These are phyloP conservation scores for Trichoderma lentiforme DNA, from an alignment of 2,329 filamentous ascomycete genomes.

Conservation along the genomic window DNA sequence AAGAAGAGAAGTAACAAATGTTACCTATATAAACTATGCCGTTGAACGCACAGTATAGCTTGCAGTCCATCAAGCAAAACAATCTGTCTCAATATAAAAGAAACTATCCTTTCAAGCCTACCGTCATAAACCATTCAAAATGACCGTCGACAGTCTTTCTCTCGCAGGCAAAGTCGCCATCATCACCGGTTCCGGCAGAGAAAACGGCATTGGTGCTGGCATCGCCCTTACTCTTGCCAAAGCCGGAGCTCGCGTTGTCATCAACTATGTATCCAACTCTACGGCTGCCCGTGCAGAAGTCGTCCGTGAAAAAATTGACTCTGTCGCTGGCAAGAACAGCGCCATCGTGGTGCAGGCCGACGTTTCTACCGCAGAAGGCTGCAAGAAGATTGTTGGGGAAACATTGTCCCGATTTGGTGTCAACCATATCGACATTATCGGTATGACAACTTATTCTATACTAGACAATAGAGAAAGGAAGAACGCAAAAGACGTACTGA, in stretches of 20 bases:
- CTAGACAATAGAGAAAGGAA: not conserved
- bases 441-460: not conserved
- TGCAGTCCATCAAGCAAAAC: not conserved
- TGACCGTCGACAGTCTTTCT: slow-evolving; percentile 22
- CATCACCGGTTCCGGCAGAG: slow-evolving; percentile 40
- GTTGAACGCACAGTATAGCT: not conserved
- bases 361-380: not conserved
- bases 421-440: not conserved
- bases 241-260: slow-evolving; percentile 36
- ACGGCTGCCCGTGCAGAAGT: slow-evolving; percentile 27
- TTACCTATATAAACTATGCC: not conserved
- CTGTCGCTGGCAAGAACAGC: not conserved
- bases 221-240: slow-evolving; percentile 36
- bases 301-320: not conserved
- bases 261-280: slow-evolving; percentile 38
- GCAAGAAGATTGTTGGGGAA: not conserved
- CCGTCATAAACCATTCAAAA: not conserved
- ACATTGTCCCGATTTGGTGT: not conserved
- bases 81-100: too few species aligned
- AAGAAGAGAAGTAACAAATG: not conserved
- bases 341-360: not conserved
- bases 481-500: not conserved
- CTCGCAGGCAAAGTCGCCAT: slow-evolving; percentile 40
- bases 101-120: not conserved
- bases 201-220: slow-evolving; percentile 40